Evolutionary conservation across 2,329 filamentous ascomycete genomes (phyloP).

Genomic region (Neonectria sp.): DNA sequence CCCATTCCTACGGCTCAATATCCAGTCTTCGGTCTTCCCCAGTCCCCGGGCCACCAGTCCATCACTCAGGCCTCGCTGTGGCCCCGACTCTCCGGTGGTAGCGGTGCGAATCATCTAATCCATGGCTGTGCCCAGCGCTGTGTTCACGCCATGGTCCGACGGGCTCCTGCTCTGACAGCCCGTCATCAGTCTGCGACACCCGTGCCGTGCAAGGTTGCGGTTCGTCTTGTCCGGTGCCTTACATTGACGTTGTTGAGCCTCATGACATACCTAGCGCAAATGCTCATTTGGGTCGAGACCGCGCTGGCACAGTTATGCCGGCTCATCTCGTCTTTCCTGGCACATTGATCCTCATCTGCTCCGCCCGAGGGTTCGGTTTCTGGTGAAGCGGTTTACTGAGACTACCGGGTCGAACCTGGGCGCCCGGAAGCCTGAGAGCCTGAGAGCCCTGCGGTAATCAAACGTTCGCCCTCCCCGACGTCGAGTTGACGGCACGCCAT

Average conservation of each 20-base stretch:
- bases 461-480: background rate
- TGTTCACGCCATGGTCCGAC: conserved; percentile 34
- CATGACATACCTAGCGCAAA: conserved; percentile 18
- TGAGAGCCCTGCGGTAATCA: background rate
- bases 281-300: conserved; percentile 9
- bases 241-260: conserved; percentile 15
- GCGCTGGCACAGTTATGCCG: conserved; percentile 11
- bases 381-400: conserved; percentile 26
- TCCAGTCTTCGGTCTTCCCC: conserved; percentile 31
- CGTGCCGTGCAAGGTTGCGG: conserved; percentile 6
- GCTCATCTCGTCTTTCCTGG: conserved; percentile 27
- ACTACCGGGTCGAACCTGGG: conserved; percentile 16
- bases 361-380: conserved; percentile 26
- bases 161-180: conserved; percentile 28
- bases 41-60: conserved; percentile 13
- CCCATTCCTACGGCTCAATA: conserved; percentile 37
- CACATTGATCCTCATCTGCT: background rate
- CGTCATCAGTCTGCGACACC: conserved; percentile 14
- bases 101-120: conserved; percentile 33
- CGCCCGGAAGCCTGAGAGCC: background rate
- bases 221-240: conserved; percentile 5
- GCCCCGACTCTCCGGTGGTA: conserved; percentile 35
- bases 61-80: conserved; percentile 14
- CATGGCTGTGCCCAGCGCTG: conserved; percentile 22
- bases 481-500: background rate